These are phyloP conservation scores for Wallacemonas sp. DNA, from an alignment of 208 protist genomes.

Conservation along the genomic window DNA sequence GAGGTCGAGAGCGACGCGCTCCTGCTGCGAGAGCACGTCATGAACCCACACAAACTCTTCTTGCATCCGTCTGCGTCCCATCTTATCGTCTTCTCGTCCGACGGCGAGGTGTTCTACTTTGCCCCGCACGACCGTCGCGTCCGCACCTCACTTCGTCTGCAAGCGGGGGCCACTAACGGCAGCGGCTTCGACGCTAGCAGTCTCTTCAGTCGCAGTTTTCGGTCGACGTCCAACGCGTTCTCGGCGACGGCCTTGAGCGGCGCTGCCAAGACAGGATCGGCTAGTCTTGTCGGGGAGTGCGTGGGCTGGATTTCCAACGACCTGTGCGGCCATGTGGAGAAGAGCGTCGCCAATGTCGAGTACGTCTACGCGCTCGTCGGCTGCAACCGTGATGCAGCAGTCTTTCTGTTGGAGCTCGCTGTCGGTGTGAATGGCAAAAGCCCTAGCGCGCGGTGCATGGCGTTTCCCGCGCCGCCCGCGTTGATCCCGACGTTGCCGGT, in stretches of 20 bases:
- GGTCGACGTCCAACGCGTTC: no score
- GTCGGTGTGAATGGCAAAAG: slow-evolving; percentile 3
- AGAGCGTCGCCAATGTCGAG: slow-evolving; percentile 13
- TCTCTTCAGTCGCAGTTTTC: not conserved
- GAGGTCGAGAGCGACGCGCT: slow-evolving; percentile 41
- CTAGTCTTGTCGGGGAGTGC: slow-evolving; percentile 46
- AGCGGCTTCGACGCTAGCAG: not conserved
- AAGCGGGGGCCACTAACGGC: slow-evolving; percentile 8
- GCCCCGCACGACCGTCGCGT: slow-evolving; percentile 27
- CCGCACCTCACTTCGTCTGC: slow-evolving; percentile 32
- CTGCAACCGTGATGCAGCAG: slow-evolving; percentile 16
- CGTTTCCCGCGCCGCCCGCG: not conserved
- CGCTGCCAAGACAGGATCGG: not conserved
- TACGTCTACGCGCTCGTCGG: slow-evolving; percentile 18
- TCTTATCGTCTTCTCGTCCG: slow-evolving; percentile 41
- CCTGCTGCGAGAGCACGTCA: slow-evolving; percentile 32
- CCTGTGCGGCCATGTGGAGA: not conserved
- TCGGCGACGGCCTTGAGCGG: no score
- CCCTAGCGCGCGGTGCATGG: not conserved
- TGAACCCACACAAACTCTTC: slow-evolving; percentile 75
- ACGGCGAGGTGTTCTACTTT: slow-evolving; percentile 70
- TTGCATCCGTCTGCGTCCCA: slow-evolving; percentile 60
- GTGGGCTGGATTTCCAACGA: slow-evolving; percentile 47
- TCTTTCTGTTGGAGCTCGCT: slow-evolving; percentile 21
- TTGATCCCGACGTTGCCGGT: slow-evolving; percentile 1